A percentile compares a stretch with the other conserved stretches of the same genome.
Conservation (phyloP, 257 asterid genomes). For the Salvia rosmarinus region DNA sequence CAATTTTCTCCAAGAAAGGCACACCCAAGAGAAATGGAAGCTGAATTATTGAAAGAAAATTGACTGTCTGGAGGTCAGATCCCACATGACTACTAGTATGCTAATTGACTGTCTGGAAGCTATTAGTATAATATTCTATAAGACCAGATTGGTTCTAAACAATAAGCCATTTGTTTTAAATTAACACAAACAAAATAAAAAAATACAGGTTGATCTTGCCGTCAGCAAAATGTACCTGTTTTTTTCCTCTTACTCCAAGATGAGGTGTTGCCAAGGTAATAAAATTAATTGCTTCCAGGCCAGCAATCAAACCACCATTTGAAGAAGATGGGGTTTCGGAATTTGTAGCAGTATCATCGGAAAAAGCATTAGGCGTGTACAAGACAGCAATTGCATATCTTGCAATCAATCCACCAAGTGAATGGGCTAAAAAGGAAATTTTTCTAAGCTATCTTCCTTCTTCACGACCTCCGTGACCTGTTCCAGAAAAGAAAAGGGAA, state of each 20-base stretch:
- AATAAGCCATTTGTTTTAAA: slow-evolving; percentile 6
- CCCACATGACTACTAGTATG: slow-evolving; percentile 33
- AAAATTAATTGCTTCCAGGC: slow-evolving; percentile 85
- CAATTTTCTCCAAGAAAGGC: slow-evolving; percentile 82
- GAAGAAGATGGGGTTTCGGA: slow-evolving; percentile 40
- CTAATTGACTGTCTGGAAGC: not conserved
- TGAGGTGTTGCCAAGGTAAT: slow-evolving; percentile 97
- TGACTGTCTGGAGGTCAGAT: slow-evolving; percentile 66
- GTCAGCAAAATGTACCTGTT: slow-evolving; percentile 62
- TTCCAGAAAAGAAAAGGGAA: not conserved
- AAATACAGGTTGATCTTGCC: slow-evolving; percentile 1
- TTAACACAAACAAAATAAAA: not conserved
- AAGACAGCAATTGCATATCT: slow-evolving; percentile 87
- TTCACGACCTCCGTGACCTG: slow-evolving; percentile 77
- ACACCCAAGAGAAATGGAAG: slow-evolving; percentile 91
- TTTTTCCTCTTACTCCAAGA: slow-evolving; percentile 96
- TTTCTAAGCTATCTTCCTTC: slow-evolving; percentile 60
- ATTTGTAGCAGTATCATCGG: slow-evolving; percentile 36
- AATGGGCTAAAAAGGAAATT: slow-evolving; percentile 92
- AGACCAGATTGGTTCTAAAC: not conserved
- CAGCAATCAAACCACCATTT: slow-evolving; percentile 64
- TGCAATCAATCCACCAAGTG: slow-evolving; percentile 94
- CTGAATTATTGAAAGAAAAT: slow-evolving; percentile 55
- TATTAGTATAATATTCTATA: not conserved
- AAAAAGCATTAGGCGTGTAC: slow-evolving; percentile 47